Conservation (phyloP, 768 basidiomycete genomes). For the Boletus barrowsii region DNA sequence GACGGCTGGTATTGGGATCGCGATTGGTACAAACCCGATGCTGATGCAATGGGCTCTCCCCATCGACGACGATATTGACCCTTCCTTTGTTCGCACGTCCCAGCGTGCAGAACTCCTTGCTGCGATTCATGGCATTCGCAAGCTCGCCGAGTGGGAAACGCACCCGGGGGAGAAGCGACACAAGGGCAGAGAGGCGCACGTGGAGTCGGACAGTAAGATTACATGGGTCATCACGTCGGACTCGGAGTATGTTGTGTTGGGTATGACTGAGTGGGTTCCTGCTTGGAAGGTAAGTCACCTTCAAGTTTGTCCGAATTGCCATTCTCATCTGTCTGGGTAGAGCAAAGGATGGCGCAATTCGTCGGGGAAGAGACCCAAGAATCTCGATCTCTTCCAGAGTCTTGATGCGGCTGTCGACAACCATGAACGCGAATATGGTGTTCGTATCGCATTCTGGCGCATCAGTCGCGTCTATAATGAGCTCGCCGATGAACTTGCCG, state of each 20-base stretch:
- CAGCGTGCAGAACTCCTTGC: slow-evolving; percentile 37
- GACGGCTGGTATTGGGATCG: slow-evolving; percentile 30
- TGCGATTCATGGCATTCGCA: slow-evolving; percentile 25
- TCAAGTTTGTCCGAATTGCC: neutral
- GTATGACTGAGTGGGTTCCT: slow-evolving; percentile 36
- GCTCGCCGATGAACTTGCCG: slow-evolving; percentile 11
- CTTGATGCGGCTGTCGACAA: slow-evolving; percentile 3
- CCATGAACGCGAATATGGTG: slow-evolving; percentile 2
- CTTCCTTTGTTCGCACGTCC: slow-evolving; percentile 20
- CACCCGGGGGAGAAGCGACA: too few relatives aligned
- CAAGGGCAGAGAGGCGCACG: neutral
- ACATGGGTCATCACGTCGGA: slow-evolving; percentile 30
- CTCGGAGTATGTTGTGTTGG: slow-evolving; percentile 36
- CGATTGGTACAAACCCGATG: slow-evolving; percentile 14
- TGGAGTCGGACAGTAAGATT: neutral
- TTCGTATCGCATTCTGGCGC: slow-evolving; percentile 15
- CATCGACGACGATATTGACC: slow-evolving; percentile 24
- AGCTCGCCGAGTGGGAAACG: slow-evolving; percentile 8
- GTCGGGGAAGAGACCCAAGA: slow-evolving; percentile 10
- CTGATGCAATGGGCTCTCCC: slow-evolving; percentile 25
- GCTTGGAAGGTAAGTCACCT: slow-evolving; percentile 27
- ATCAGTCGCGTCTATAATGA: slow-evolving; percentile 12
- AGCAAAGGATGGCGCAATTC: slow-evolving; percentile 10
- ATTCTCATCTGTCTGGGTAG: neutral
- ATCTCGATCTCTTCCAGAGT: slow-evolving; percentile 15